Conservation (phyloP, 1,284 basidiomycete genomes). For the Farysia itapuensis region DNA sequence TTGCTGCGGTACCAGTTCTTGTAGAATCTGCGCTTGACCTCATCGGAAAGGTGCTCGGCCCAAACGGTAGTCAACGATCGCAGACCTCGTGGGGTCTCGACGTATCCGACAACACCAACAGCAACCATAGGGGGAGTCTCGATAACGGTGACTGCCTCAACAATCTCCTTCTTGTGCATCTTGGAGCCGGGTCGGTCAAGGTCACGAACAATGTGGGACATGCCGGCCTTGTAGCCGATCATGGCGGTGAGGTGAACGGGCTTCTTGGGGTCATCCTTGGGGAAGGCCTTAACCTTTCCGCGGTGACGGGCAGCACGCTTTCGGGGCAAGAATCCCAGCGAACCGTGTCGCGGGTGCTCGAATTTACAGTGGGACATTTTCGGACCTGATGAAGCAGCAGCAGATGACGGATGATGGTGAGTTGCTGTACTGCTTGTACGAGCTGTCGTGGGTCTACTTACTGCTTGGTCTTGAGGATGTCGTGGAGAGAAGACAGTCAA, state of each 20-base stretch:
- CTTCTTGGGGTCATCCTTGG: constrained; percentile 97
- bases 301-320: constrained; percentile 60
- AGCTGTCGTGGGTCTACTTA: too few species aligned
- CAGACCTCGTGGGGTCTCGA: constrained; percentile 98
- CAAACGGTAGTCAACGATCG: constrained; percentile 75
- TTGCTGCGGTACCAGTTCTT: constrained; percentile 99
- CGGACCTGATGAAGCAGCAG: too few species aligned
- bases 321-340: constrained; percentile 59
- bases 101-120: constrained; percentile 98
- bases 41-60: constrained; percentile 72
- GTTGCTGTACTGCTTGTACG: too few species aligned
- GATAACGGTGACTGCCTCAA: constrained; percentile 93
- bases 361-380: constrained; percentile 52
- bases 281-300: constrained; percentile 58
- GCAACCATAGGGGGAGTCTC: constrained; percentile 97
- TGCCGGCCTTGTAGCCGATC: constrained; percentile 99
- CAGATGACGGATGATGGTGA: too few species aligned
- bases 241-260: constrained; percentile 97
- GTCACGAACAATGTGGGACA: constrained; percentile 99
- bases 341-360: constrained; percentile 60
- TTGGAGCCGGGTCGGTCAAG: constrained; percentile 93
- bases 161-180: constrained; percentile 73
- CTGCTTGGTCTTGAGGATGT: constrained; percentile 42
- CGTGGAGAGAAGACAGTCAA: constrained; percentile 25
- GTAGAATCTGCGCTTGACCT: constrained; percentile 99